Base-by-base conservation (phyloP, 192 early-diverging fungal species). In the Coemansia aciculifera region DNA sequence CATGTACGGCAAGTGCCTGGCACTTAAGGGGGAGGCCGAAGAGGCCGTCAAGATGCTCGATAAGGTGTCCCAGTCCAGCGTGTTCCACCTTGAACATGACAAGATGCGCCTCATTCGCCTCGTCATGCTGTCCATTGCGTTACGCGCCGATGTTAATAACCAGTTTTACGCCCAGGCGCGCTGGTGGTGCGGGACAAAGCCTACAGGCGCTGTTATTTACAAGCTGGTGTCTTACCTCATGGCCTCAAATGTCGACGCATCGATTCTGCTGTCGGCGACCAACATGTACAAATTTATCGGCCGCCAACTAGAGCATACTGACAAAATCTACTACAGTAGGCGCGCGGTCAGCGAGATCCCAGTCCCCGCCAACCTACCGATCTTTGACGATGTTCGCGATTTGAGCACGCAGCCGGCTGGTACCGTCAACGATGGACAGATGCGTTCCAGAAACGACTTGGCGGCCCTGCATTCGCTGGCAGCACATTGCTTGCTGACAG, bases 251-350 rank as follows among this genome's bases (percentile, higher is more conserved):
- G 39, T 66, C 0, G 49, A 44, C 0, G 71, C 68, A 52, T 56
- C 56, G 31, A 44, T 64, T 0, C 51, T 61, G 68, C 66, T 84
- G 62, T 68, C 77, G 3, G 69, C 74, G 13, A 31, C 68, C 13
- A 73, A 67, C 38, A 65, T 77, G 62, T 84, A 79, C 77, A 84
- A 79, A 63, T 84, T 71, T 37, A 31, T 79, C 0, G 70, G 82
- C 11, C 70, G 82, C 7, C 72, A 67, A 54, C 81, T 83, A 5
- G 49, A 65, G 17, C 63, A 69, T 0, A 42, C 78, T 24, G 66
- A 83, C 63, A 59, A 62, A 3, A 56, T 71, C 11, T 77, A 72
- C 59, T 77, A 77, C 54, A 9, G 36, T 3, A 36, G 49, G 15
- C 34, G 29, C 24, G 13, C 19, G 0, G 5, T n/a, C 23, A 59